phyloP scores from a whole-genome alignment of 2,329 filamentous ascomycete species.

The Phaeoacremonium minimum region DNA sequence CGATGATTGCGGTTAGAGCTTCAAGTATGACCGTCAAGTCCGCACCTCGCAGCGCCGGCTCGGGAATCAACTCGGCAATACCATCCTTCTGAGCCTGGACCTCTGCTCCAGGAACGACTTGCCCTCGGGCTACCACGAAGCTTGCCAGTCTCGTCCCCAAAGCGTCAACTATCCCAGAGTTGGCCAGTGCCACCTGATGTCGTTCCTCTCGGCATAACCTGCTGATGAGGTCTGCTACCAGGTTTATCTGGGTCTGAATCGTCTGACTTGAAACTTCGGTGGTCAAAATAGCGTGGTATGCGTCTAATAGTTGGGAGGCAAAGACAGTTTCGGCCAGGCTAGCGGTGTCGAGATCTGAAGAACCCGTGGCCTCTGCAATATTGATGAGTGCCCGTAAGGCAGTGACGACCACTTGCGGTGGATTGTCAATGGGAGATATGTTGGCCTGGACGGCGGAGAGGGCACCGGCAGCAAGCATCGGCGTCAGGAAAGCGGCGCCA shows the following conservation, averaged over 20 bases:
- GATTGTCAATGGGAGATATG: slow-evolving; percentile 61
- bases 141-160: slow-evolving; percentile 70
- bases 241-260: slow-evolving; percentile 57
- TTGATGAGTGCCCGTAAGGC: slow-evolving; percentile 71
- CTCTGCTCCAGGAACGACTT: slow-evolving; percentile 64
- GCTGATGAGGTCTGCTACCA: slow-evolving; percentile 53
- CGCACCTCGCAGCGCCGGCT: slow-evolving; percentile 52
- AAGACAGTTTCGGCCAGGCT: slow-evolving; percentile 64
- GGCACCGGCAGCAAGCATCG: slow-evolving; percentile 64
- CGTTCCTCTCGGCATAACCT: slow-evolving; percentile 62
- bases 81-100: slow-evolving; percentile 48
- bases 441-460: slow-evolving; percentile 68
- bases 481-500: slow-evolving; percentile 72
- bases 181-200: slow-evolving; percentile 68
- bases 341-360: slow-evolving; percentile 40
- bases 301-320: slow-evolving; percentile 53
- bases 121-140: slow-evolving; percentile 63
- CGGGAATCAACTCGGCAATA: slow-evolving; percentile 53
- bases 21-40: slow-evolving; percentile 69
- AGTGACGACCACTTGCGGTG: slow-evolving; percentile 64
- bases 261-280: slow-evolving; percentile 11
- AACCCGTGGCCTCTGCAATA: slow-evolving; percentile 59
- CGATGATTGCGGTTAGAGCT: slow-evolving; percentile 71
- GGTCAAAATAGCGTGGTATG: slow-evolving; percentile 53
- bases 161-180: slow-evolving; percentile 71